A percentile compares a stretch with the other conserved stretches of the same genome.
Evolutionary conservation across 2,329 filamentous ascomycete genomes (phyloP).

Genomic region (Cercospora janseana): DNA sequence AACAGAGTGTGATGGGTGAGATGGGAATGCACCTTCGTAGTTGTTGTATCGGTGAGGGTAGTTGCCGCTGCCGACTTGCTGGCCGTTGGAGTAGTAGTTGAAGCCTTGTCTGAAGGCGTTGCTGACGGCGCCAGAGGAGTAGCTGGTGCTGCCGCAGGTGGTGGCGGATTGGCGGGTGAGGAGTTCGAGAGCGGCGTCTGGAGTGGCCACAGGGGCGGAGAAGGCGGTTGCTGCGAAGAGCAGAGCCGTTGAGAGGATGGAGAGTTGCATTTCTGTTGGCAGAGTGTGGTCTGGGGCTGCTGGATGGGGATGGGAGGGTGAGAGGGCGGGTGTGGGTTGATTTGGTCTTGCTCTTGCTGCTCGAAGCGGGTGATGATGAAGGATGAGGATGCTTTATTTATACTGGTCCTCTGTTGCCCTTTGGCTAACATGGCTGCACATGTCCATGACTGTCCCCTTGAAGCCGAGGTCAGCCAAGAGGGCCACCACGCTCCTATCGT

Average conservation of each 20-base stretch:
- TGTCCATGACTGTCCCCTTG: neutral
- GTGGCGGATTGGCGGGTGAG: constrained; percentile 48
- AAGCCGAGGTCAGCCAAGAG: neutral
- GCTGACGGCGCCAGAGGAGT: constrained; percentile 51
- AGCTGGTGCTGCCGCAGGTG: constrained; percentile 55
- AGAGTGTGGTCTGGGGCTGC: neutral
- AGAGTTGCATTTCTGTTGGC: constrained; percentile 36
- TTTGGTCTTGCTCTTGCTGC: constrained; percentile 2
- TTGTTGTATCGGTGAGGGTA: constrained; percentile 35
- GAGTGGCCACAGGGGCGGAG: constrained; percentile 21
- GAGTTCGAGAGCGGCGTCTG: constrained; percentile 29
- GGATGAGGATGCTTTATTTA: constrained; percentile 10
- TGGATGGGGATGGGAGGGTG: constrained; percentile 10
- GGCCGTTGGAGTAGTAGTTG: constrained; percentile 44
- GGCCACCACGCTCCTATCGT: constrained; percentile 8
- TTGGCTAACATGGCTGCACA: neutral
- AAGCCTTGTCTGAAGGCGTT: constrained; percentile 54
- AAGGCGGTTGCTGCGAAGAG: constrained; percentile 33
- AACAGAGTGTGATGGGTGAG: neutral
- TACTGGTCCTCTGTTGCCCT: constrained; percentile 5
- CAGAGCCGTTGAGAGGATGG: constrained; percentile 32
- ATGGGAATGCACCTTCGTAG: constrained; percentile 14
- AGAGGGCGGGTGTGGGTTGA: constrained; percentile 7
- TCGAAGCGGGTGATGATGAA: neutral
- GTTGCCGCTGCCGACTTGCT: constrained; percentile 40